Evolutionary conservation across 2,329 filamentous ascomycete genomes (phyloP), one percentile per base, ranked within the genome.

Genomic region (Rhytidhysteron rufulum): DNA sequence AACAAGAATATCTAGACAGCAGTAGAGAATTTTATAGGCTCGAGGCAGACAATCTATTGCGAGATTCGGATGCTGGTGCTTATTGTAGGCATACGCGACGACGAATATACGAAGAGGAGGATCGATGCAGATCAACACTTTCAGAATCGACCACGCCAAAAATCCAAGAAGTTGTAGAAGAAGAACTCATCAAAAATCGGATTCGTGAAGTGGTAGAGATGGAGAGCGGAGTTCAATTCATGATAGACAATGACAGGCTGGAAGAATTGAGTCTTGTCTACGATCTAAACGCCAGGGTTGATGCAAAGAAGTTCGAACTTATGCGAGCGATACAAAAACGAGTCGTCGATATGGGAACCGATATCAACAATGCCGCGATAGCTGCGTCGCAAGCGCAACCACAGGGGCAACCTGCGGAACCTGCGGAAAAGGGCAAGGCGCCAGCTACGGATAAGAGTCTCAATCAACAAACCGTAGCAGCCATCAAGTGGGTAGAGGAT

Each of bases 401-500:
- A 16, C 45, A 56, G 48, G n/a, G n/a, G n/a, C n/a, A n/a, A n/a
- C 69, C 31, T 18, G 55, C 63, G 25, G 71, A 72, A 3, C 71
- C 77, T 10, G 75, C 76, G 6, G 75, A 74, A 16, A 77, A 76
- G 22, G 70, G 67, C 18, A 72, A 69, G 17, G 69, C 67, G 1
- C 39, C 52, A 5, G 42, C 49, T 5, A 58, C 54, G 33, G 78
- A 81, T 40, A 68, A 68, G 59, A 48, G 64, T 1, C 71, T 83
- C 6, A 90, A 88, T 20, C 85, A 88, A 60, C 85, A 90, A 58
- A 97, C 93, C 1, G 78, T 81, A 0, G 86, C 89, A 2, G 93
- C 93, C 0, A 85, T 97, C 53, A 88, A 86, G 55, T 98, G 93
- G 93, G 91, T 97, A 2, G 88, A 95, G 53, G 89, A 95, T 54